These are phyloP conservation scores for Apiospora kogelbergensis DNA, from an alignment of 2,329 filamentous ascomycete species.

Conservation along the genomic window DNA sequence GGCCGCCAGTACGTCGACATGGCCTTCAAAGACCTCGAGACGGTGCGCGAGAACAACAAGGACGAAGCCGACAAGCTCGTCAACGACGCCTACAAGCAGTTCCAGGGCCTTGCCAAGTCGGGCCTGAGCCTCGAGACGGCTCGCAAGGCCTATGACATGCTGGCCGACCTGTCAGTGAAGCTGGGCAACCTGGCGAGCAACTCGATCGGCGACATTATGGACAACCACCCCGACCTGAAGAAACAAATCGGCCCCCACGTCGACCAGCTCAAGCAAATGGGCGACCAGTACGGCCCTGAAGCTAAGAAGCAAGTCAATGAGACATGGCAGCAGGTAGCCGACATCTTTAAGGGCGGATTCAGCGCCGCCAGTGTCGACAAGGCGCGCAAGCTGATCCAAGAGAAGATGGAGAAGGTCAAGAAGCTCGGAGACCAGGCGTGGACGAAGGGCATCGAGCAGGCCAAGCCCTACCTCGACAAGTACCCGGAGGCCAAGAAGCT, in stretches of 20 bases:
- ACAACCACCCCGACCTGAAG: slow-evolving; percentile 73
- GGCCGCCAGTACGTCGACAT: slow-evolving; percentile 67
- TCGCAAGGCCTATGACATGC: slow-evolving; percentile 58
- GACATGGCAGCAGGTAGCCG: slow-evolving; percentile 66
- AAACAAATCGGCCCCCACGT: slow-evolving; percentile 69
- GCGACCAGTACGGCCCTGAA: slow-evolving; percentile 70
- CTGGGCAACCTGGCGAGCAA: slow-evolving; percentile 63
- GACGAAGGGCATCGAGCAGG: slow-evolving; percentile 69
- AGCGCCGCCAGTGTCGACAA: slow-evolving; percentile 52
- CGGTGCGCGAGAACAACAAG: slow-evolving; percentile 64
- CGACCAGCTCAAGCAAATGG: slow-evolving; percentile 68
- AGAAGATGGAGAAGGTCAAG: slow-evolving; percentile 67
- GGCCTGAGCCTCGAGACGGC: slow-evolving; percentile 64
- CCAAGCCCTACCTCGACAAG: slow-evolving; percentile 72
- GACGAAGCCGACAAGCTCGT: slow-evolving; percentile 71
- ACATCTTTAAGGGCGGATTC: slow-evolving; percentile 63
- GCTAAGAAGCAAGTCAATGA: slow-evolving; percentile 75
- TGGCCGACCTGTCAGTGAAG: slow-evolving; percentile 61
- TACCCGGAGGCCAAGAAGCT: slow-evolving; percentile 74
- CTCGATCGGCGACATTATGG: slow-evolving; percentile 62
- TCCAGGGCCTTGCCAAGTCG: slow-evolving; percentile 59
- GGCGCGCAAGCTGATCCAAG: slow-evolving; percentile 62
- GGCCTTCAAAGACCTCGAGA: slow-evolving; percentile 70
- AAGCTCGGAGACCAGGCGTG: slow-evolving; percentile 71
- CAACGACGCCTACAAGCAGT: slow-evolving; percentile 64